Evolutionary conservation across 345 rosid species (phyloP).

Genomic region (Crucihimalaya himalaica): DNA sequence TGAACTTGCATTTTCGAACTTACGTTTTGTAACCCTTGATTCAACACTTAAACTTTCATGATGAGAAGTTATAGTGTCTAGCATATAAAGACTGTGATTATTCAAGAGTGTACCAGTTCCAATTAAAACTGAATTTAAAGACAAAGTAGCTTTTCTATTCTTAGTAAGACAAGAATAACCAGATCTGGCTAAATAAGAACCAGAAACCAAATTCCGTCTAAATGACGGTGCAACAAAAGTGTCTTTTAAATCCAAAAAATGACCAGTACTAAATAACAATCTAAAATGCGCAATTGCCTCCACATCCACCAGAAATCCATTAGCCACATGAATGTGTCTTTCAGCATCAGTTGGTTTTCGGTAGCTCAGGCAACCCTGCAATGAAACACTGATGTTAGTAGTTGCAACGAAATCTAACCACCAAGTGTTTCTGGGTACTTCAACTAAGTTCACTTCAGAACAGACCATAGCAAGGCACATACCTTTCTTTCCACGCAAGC

Average conservation of each 20-base stretch:
- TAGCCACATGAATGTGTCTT: constrained; percentile 1
- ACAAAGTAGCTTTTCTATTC: too few species aligned
- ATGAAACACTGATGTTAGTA: not conserved
- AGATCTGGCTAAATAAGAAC: too few species aligned
- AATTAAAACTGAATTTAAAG: too few species aligned
- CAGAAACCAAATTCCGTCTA: too few species aligned
- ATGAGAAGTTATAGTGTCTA: too few species aligned
- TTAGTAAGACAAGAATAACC: too few species aligned
- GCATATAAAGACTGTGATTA: too few species aligned
- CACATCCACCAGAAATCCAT: not conserved
- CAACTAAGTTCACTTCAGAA: not conserved
- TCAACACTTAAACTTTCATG: not conserved
- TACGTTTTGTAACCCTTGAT: not conserved
- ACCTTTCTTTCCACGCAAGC: not conserved
- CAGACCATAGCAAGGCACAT: not conserved
- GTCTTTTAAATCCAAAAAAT: constrained; percentile 14
- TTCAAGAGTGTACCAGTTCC: too few species aligned
- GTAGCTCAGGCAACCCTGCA: not conserved
- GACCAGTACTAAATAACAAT: not conserved
- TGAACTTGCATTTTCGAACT: not conserved
- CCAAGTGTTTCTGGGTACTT: not conserved
- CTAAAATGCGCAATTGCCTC: not conserved
- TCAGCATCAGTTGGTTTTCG: constrained; percentile 10
- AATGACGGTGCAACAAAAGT: not conserved
- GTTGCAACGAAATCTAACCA: not conserved